Evolutionary conservation across 768 basidiomycete genomes (phyloP), one percentile per base, ranked within the genome.

Genomic region (Naganishia randhawae): DNA sequence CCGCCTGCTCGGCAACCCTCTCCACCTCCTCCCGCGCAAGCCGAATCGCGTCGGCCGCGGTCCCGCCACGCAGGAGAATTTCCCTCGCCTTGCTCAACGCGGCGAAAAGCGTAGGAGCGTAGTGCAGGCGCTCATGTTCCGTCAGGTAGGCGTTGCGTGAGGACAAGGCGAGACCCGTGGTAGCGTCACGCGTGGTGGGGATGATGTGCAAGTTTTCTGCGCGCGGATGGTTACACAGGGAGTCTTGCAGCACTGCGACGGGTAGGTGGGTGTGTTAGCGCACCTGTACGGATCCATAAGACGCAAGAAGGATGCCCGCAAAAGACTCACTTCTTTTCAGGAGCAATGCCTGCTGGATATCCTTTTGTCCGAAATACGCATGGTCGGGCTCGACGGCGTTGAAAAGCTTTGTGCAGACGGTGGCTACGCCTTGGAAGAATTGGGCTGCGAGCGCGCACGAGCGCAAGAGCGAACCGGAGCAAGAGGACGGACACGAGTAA

Each of bases 351-450:
- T 99, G 96, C 76, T 99, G 96, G 64, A 99, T 96, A 77, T 98
- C 95, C 77, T 98, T 98, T 80, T 98, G 94, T 0, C 96, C 95
- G 71, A 99, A 96, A 79, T 98, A 97, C 25, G 90, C 87, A 71
- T 88, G 86, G 51, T 90, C 90, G 6, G 95, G 95, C 92, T 95
- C 86, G 45, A 97, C 85, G 52, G 86, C 86, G 74, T 97, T 95
- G 83, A 99, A 96, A 14, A 98, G 84, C 77, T 99, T 99, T 0
- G 89, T 89, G 66, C 94, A 92, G 64, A 97, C 86, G 0, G 96
- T 98, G 4, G 93, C 89, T 6, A 99, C 94, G 0, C 95, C 96
- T 69, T 91, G 85, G 82, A 99, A 96, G 81, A 98, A 98, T 10
- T 87, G 87, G 10, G 95, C 78, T 79, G 37, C 4, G 32, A 65